Conservation (phyloP, 2,329 filamentous ascomycete species). For the Epicoccum nigrum region DNA sequence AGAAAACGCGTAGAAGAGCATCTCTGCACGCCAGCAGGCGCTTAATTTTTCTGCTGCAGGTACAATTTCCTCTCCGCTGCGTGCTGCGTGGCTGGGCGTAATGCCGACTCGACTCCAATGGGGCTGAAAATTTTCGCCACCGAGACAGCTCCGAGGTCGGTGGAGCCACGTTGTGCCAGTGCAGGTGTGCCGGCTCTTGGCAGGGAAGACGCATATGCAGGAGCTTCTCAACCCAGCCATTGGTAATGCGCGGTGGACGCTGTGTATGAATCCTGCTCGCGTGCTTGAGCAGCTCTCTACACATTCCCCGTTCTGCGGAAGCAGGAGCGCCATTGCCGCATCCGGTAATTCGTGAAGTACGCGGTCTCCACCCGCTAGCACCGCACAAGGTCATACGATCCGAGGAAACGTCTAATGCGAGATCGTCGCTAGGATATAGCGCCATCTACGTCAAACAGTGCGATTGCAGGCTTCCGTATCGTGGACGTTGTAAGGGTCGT, state of each 20-base stretch:
- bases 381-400: slow-evolving; percentile 23
- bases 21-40: too few species aligned
- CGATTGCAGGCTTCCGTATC: too few species aligned
- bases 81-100: not conserved
- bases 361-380: slow-evolving; percentile 11
- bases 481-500: slow-evolving; percentile 17
- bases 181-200: not conserved
- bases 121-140: slow-evolving; percentile 12
- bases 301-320: slow-evolving; percentile 10
- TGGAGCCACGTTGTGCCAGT: not conserved
- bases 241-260: not conserved
- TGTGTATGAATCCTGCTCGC: slow-evolving; percentile 2
- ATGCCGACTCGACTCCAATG: not conserved
- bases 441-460: slow-evolving; percentile 19
- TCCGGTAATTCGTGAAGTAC: slow-evolving; percentile 5
- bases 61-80: not conserved
- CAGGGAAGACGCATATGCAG: not conserved
- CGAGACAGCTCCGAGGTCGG: slow-evolving; percentile 3
- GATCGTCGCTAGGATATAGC: slow-evolving; percentile 22
- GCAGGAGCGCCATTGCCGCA: not conserved
- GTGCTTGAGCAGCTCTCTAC: not conserved
- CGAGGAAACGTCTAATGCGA: slow-evolving; percentile 22
- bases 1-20: not conserved
- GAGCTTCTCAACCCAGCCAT: not conserved
- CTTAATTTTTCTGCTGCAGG: slow-evolving; percentile 4